Evolutionary conservation across 345 rosid genomes (phyloP).

Genomic region (Acer saccharum): DNA sequence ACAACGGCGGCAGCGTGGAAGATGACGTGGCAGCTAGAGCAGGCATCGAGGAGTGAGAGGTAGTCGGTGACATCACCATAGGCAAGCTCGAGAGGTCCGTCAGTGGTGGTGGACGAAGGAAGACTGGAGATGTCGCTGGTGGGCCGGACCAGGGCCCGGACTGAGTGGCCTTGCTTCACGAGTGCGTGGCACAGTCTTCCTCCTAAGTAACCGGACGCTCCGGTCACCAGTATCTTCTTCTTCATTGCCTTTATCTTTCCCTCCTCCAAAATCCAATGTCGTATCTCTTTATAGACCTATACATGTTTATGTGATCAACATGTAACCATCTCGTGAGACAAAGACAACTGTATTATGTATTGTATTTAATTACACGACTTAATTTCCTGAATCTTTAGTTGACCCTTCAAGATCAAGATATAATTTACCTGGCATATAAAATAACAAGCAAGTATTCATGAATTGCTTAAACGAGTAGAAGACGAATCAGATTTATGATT

Average conservation of each 20-base stretch:
- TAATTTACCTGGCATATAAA: no score
- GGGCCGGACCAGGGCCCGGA: slow-evolving; percentile 83
- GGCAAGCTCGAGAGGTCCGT: slow-evolving; percentile 48
- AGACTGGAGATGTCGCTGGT: slow-evolving; percentile 74
- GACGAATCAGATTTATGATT: no score
- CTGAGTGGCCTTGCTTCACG: slow-evolving; percentile 53
- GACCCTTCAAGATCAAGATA: neutral
- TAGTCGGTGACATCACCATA: slow-evolving; percentile 86
- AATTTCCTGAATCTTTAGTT: neutral
- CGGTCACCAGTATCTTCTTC: slow-evolving; percentile 81
- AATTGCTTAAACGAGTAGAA: no score
- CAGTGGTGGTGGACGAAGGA: slow-evolving; percentile 37
- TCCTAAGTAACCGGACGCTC: slow-evolving; percentile 86
- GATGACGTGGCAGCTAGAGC: slow-evolving; percentile 67
- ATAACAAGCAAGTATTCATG: no score
- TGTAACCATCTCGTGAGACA: no score
- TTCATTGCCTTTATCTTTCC: slow-evolving; percentile 1
- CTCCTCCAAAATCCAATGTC: neutral
- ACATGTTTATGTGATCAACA: no score
- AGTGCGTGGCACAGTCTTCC: slow-evolving; percentile 77
- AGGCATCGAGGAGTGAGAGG: slow-evolving; percentile 58
- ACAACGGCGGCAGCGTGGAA: slow-evolving; percentile 88
- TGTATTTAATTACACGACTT: no score
- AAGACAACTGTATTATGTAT: no score
- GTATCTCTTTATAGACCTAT: no score